Evolutionary conservation across 495 filamentous ascomycete genomes (phyloP).

Genomic region (Hypoxylon crocopeplum): DNA sequence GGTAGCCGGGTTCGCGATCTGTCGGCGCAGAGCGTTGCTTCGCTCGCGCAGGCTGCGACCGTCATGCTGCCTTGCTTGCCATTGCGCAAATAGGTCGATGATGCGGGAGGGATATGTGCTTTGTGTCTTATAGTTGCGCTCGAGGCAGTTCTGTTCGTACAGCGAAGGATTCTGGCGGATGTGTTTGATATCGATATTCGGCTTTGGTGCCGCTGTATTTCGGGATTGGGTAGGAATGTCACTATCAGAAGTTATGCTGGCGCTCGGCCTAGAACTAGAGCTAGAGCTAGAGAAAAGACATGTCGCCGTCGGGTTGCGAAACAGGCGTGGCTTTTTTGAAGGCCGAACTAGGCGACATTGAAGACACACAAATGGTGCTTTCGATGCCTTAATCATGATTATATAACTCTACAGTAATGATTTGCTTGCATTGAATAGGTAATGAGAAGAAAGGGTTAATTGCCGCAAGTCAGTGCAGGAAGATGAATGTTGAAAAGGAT

Average conservation of each 20-base stretch:
- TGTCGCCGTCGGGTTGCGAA: slow-evolving; percentile 3
- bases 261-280: slow-evolving; percentile 14
- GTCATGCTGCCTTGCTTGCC: slow-evolving; percentile 60
- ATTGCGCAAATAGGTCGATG: slow-evolving; percentile 70
- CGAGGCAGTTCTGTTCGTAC: slow-evolving; percentile 80
- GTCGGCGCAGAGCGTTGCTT: slow-evolving; percentile 60
- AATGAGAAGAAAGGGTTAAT: background rate
- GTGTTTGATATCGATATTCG: slow-evolving; percentile 80
- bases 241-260: slow-evolving; percentile 5
- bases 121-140: slow-evolving; percentile 81
- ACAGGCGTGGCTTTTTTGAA: slow-evolving; percentile 3
- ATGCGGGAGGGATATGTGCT: slow-evolving; percentile 72
- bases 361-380: slow-evolving; percentile 23
- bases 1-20: slow-evolving; percentile 53
- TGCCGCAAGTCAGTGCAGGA: background rate
- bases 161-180: slow-evolving; percentile 82
- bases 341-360: slow-evolving; percentile 34
- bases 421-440: no score
- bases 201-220: slow-evolving; percentile 80
- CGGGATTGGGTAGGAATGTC: slow-evolving; percentile 35
- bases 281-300: slow-evolving; percentile 26
- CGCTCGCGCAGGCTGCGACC: slow-evolving; percentile 63
- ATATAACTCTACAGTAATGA: background rate
- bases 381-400: slow-evolving; percentile 30
- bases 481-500: background rate